Conservation (phyloP, 2,329 filamentous ascomycete genomes). For the Cladophialophora yegresii region DNA sequence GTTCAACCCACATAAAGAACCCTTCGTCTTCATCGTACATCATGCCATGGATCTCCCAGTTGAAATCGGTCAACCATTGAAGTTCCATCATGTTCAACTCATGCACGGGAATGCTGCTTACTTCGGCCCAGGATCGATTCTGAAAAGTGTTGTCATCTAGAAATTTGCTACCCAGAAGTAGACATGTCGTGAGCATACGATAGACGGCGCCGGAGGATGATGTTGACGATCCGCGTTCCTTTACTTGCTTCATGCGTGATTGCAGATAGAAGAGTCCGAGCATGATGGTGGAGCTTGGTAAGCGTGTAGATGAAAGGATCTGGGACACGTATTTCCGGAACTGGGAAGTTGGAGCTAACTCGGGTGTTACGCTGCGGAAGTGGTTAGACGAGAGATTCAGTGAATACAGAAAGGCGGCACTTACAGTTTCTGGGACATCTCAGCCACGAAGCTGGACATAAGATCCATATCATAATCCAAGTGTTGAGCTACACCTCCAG, state of each 20-base stretch:
- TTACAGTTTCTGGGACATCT: constrained; percentile 79
- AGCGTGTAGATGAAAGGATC: constrained; percentile 83
- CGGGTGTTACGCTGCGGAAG: constrained; percentile 64
- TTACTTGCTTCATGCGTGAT: constrained; percentile 76
- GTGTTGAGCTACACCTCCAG: constrained; percentile 86
- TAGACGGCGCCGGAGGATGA: constrained; percentile 71
- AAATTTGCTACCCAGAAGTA: constrained; percentile 92
- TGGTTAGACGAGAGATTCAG: constrained; percentile 58
- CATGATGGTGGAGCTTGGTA: constrained; percentile 88
- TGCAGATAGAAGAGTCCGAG: constrained; percentile 88
- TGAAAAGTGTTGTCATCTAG: constrained; percentile 97
- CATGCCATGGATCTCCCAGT: constrained; percentile 84
- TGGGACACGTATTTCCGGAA: constrained; percentile 92
- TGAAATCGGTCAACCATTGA: constrained; percentile 81
- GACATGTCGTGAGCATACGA: constrained; percentile 79
- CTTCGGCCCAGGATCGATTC: constrained; percentile 94
- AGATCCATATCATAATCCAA: constrained; percentile 95
- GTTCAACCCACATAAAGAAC: constrained; percentile 64
- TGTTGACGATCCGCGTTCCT: constrained; percentile 57
- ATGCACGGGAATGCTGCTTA: constrained; percentile 80
- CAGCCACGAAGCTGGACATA: constrained; percentile 93
- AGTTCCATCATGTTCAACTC: constrained; percentile 85
- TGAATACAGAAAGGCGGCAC: constrained; percentile 34
- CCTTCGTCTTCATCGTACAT: constrained; percentile 71
- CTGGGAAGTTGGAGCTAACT: constrained; percentile 64